Evolutionary conservation across 2,329 filamentous ascomycete species (phyloP).

Genomic region (Fusarium abutilonis): DNA sequence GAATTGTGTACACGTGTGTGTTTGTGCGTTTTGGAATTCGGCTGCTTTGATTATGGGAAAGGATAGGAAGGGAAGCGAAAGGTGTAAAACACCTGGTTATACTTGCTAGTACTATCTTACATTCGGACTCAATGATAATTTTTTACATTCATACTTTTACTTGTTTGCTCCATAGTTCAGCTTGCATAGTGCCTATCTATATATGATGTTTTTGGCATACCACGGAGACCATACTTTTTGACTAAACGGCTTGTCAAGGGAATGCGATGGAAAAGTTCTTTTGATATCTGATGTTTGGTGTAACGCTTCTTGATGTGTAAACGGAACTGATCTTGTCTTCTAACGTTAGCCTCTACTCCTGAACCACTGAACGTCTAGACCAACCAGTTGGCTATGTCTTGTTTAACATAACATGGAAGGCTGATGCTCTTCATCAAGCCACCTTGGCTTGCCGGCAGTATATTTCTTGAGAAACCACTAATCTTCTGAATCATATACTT

Average conservation of each 20-base stretch:
- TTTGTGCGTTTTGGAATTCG: slow-evolving; percentile 15
- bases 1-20: slow-evolving; percentile 23
- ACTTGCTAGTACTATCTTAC: slow-evolving; percentile 33
- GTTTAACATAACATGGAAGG: background rate
- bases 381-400: background rate
- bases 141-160: background rate
- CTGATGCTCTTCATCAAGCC: background rate
- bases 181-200: too few species aligned
- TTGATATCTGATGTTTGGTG: too few species aligned
- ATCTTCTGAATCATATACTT: slow-evolving; percentile 6
- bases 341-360: too few species aligned
- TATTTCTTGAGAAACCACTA: background rate
- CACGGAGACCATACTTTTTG: too few species aligned
- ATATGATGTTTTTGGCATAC: too few species aligned
- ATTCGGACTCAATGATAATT: background rate
- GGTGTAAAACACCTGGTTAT: slow-evolving; percentile 23
- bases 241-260: too few species aligned
- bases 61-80: slow-evolving; percentile 16
- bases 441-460: background rate
- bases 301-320: too few species aligned
- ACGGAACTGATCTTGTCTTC: too few species aligned
- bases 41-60: slow-evolving; percentile 19
- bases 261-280: too few species aligned
- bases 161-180: too few species aligned
- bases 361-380: background rate